Evolutionary conservation across 2,329 filamentous ascomycete species (phyloP), one percentile per base, ranked within the genome.

Genomic region (Tympanopsis confertula): DNA sequence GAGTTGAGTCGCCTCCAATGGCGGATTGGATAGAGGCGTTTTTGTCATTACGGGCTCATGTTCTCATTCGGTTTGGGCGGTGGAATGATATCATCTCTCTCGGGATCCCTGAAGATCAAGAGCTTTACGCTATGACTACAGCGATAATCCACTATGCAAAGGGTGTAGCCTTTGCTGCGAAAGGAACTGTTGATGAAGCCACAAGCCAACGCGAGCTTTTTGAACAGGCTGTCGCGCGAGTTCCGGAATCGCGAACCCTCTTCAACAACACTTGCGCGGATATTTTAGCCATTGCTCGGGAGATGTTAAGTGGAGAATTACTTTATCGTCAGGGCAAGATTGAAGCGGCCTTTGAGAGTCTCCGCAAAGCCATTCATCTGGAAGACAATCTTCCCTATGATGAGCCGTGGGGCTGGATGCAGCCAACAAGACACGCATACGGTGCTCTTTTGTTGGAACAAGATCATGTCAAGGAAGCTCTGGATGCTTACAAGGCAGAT

Each of bases 391-490:
- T 86, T 19, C 74, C 74, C 0, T 86, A 83, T 42, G 77, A 80
- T 36, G 82, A 87, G 51, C 82, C 82, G 0, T 86, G 81, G 81
- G 78, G 78, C 0, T 86, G 82, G 81, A 85, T 86, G 80, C 78
- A 83, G 50, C 82, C 82, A 0, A 71, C 74, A 0, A 64, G 80
- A 3, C 82, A 86, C 52, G 81, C 81, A 0, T 79, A 79, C 37
- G 81, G 76, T 1, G 82, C 81, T 0, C 60, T 87, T 3, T 52
- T 85, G 20, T 62, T 84, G 12, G 82, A 86, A 49, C 79, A 82
- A 48, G 74, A 69, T 0, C 59, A 59, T n/a, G 59, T 71, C 0
- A 63, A 69, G 18, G 62, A 79, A 36, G 77, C 78, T 0, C 56
- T 65, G 2, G 61, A 50, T 1, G 66, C 76, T 1, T 84, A 83